A percentile compares a stretch with the other conserved stretches of the same genome.
These are phyloP conservation scores for Tripterygium wilfordii DNA, from an alignment of 177 flowering plant genomes.

Conservation along the genomic window DNA sequence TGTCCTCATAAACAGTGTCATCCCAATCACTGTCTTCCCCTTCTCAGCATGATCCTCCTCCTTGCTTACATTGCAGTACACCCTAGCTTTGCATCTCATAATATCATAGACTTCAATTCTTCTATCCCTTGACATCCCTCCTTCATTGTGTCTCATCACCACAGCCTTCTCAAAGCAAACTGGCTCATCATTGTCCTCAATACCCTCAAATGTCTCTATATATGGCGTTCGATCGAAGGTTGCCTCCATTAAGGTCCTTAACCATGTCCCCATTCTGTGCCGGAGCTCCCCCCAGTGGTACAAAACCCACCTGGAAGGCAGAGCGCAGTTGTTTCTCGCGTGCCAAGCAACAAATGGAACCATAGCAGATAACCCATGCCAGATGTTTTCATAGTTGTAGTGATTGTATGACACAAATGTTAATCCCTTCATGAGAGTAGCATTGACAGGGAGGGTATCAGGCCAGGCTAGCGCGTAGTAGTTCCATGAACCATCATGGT, in stretches of 20 bases:
- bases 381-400: slow-evolving; percentile 59
- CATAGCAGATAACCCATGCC: slow-evolving; percentile 75
- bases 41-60: slow-evolving; percentile 8
- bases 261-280: slow-evolving; percentile 46
- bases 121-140: slow-evolving; percentile 55
- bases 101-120: slow-evolving; percentile 57
- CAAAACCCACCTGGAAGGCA: slow-evolving; percentile 57
- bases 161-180: slow-evolving; percentile 75
- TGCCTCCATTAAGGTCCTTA: slow-evolving; percentile 41
- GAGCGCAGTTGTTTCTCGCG: slow-evolving; percentile 26
- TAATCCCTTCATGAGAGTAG: slow-evolving; percentile 44
- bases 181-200: slow-evolving; percentile 27
- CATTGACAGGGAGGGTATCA: slow-evolving; percentile 43
- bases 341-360: slow-evolving; percentile 77
- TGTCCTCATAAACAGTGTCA: slow-evolving; percentile 65
- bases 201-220: slow-evolving; percentile 30
- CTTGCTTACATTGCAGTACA: slow-evolving; percentile 38
- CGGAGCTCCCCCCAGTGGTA: slow-evolving; percentile 81
- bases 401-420: slow-evolving; percentile 70
- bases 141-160: slow-evolving; percentile 74
- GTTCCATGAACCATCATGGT: slow-evolving; percentile 64
- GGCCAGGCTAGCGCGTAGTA: slow-evolving; percentile 76
- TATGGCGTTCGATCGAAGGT: slow-evolving; percentile 29
- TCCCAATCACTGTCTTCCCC: slow-evolving; percentile 28
- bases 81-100: slow-evolving; percentile 67